Percentiles rank a stretch among this genome's conserved stretches.
phyloP scores from a whole-genome alignment of 1,139 yeast species.

The Suhomyces wounanorum region DNA sequence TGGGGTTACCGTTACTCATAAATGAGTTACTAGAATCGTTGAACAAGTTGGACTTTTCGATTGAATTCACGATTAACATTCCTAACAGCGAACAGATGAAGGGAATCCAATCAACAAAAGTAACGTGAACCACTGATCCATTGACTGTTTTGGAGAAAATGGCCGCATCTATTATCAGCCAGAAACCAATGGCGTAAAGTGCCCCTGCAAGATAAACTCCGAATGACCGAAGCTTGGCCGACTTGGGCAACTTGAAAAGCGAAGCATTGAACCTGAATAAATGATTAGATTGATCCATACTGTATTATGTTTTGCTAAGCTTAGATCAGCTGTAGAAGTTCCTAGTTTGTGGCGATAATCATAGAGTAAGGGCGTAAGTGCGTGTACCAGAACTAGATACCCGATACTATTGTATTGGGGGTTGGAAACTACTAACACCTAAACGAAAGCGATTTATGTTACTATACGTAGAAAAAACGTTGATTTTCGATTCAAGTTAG shows the following conservation, averaged over 20 bases:
- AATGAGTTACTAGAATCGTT: slow-evolving; percentile 53
- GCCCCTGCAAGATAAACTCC: slow-evolving; percentile 81
- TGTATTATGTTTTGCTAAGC: neutral
- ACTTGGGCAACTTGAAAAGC: slow-evolving; percentile 60
- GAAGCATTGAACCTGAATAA: slow-evolving; percentile 54
- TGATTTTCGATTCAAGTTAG: too few species aligned
- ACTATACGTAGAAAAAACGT: too few species aligned
- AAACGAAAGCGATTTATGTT: too few species aligned
- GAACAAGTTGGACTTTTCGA: slow-evolving; percentile 79
- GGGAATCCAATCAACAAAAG: slow-evolving; percentile 95
- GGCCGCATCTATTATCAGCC: slow-evolving; percentile 88
- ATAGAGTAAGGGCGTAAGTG: neutral
- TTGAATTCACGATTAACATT: slow-evolving; percentile 87
- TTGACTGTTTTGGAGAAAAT: slow-evolving; percentile 82
- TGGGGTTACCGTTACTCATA: slow-evolving; percentile 52
- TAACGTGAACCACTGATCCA: slow-evolving; percentile 83
- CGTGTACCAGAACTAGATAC: neutral
- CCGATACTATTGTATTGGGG: neutral
- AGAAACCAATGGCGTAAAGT: slow-evolving; percentile 82
- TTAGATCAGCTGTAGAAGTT: neutral
- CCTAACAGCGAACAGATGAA: slow-evolving; percentile 86
- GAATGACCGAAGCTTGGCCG: slow-evolving; percentile 67
- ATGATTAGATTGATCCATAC: slow-evolving; percentile 38
- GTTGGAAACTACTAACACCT: too few species aligned
- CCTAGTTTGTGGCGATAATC: slow-evolving; percentile 1